phyloP scores from a whole-genome alignment of 2,329 filamentous ascomycete genomes.

The Stylonectria norvegica region DNA sequence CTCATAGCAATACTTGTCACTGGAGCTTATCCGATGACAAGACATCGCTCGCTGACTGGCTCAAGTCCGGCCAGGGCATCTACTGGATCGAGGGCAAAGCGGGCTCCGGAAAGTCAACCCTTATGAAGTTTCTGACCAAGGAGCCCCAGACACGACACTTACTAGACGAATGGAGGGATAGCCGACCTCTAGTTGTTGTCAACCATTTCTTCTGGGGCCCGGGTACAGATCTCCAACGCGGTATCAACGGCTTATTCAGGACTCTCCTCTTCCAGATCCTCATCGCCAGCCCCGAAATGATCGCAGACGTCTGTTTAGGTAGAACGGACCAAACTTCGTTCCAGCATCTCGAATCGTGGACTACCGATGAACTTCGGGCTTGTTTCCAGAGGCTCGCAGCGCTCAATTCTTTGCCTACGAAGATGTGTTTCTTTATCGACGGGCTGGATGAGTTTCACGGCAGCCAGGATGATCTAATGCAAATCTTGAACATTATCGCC shows the following conservation, averaged over 20 bases:
- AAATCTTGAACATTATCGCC: conserved; percentile 6
- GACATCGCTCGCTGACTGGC: conserved; percentile 1
- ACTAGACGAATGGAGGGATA: conserved; percentile 1
- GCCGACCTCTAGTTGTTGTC: neutral
- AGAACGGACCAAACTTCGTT: neutral
- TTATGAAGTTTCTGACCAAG: conserved; percentile 2
- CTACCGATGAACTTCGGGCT: neutral
- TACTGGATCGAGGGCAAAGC: conserved; percentile 7
- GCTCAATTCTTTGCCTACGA: neutral
- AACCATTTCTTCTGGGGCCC: conserved; percentile 5
- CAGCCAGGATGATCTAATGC: conserved; percentile 5
- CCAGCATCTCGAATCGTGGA: conserved; percentile 2
- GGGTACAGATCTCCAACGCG: conserved; percentile 1
- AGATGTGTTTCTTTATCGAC: conserved; percentile 24
- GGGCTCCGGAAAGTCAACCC: conserved; percentile 4
- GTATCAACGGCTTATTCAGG: conserved; percentile 1
- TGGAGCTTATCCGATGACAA: conserved; percentile 1
- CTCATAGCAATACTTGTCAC: conserved; percentile 1
- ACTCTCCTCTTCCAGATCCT: conserved; percentile 5
- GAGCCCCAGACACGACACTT: neutral
- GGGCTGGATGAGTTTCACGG: conserved; percentile 24
- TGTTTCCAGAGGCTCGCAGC: conserved; percentile 1
- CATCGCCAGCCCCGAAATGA: conserved; percentile 1
- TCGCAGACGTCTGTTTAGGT: neutral
- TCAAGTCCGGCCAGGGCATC: neutral